Conservation (phyloP, 2,329 filamentous ascomycete species). For the Colletotrichum trifolii region DNA sequence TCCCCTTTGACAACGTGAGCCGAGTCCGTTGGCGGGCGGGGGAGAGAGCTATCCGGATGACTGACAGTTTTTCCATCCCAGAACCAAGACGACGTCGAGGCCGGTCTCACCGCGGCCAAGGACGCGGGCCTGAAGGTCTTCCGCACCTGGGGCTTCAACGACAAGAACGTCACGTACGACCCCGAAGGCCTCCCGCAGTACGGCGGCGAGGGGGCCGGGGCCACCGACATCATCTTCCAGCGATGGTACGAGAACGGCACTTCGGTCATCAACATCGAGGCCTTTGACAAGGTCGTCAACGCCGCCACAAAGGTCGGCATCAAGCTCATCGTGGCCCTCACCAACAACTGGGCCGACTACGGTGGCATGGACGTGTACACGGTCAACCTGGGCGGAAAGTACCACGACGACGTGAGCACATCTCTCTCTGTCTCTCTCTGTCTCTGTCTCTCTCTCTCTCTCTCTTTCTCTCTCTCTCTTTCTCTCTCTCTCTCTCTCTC, state of each 20-base stretch:
- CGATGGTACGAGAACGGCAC: conserved; percentile 56
- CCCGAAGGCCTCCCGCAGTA: conserved; percentile 61
- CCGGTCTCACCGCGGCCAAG: conserved; percentile 57
- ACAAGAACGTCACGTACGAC: conserved; percentile 62
- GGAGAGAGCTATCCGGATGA: neutral
- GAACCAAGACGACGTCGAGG: conserved; percentile 59
- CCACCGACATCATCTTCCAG: conserved; percentile 59
- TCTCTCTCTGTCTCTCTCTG: too few relatives aligned
- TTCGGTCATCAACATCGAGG: conserved; percentile 52
- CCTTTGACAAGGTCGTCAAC: conserved; percentile 62
- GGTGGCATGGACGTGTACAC: conserved; percentile 67
- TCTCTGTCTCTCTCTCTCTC: too few relatives aligned
- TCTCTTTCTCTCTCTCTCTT: too few relatives aligned
- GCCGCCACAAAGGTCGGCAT: conserved; percentile 59
- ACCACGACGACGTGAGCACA: conserved; percentile 57
- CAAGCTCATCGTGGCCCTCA: conserved; percentile 62
- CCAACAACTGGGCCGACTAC: conserved; percentile 67
- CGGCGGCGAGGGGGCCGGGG: conserved; percentile 59
- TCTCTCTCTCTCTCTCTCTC: too few relatives aligned
- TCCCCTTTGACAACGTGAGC: conserved; percentile 63
- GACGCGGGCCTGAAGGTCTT: conserved; percentile 63
- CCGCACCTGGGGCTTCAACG: conserved; percentile 69
- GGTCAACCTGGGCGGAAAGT: conserved; percentile 58
- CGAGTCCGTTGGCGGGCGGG: neutral
- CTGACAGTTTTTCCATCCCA: conserved; percentile 37